Evolutionary conservation across 2,329 filamentous ascomycete genomes (phyloP), one percentile per base, ranked within the genome.

Genomic region (Neophaeococcomyces mojaviensis): DNA sequence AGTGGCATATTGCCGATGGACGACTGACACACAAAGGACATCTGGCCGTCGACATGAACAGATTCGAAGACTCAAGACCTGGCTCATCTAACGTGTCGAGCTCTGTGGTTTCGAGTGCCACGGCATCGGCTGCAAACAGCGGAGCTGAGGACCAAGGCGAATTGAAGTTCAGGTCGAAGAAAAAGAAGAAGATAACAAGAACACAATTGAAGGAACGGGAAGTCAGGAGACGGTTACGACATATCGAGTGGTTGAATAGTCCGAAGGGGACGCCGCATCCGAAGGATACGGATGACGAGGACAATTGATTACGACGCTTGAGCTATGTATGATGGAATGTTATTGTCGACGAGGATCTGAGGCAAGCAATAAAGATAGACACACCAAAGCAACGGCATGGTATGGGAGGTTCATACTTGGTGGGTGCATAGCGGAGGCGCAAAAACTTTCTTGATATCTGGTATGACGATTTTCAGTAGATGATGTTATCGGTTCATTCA

Each of bases 201-300:
- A 88, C 88, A 69, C 88, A 98, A 68, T 58, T 89, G 64, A 98
- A 98, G 78, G 92, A 98, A 66, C 77, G 85, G 16, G 90, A 97
- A 69, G 84, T 85, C 35, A 78, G 94, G 54, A 79, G 90, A 56
- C 78, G 92, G 58, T 72, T 97, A 67, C 81, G 92, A 59, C 88
- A 98, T 40, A 84, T 86, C 58, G 77, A 84, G 64, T 86, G 84
- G 85, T 72, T 94, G 58, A 90, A 88, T 68, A 86, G 78, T 59
- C 85, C 85, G 55, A 88, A 89, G 77, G 87, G 86, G 4, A 90
- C 86, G 3, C 85, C 85, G 24, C 81, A 85, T 63, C 85, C 84
- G 5, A 68, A 67, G 7, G 86, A 90, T 63, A 88, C 84, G 15
- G 86, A 90, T 58, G 86, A 88, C 53, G 86, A 90, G 64, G 79